Evolutionary conservation across 352 stramenopile species (phyloP), one percentile per base, ranked within the genome.

Genomic region (Nothophytophthora sp.): DNA sequence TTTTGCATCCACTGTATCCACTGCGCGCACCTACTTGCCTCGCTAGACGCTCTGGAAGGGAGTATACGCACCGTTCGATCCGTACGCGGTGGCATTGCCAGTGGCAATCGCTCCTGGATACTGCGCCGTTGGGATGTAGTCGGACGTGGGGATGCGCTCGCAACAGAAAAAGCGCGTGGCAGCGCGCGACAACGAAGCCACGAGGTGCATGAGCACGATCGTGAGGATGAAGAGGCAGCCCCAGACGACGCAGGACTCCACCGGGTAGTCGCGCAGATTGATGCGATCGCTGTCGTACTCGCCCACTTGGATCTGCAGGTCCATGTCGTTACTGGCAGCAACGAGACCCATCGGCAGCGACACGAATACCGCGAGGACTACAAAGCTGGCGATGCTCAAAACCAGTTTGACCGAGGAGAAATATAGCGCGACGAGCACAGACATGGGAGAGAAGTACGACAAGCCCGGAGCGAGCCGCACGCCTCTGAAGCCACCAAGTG

Each of bases 101-200:
- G 42, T 50, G 22, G 25, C 24, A 25, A 52, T 25, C 20, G 32
- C 30, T 9, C 36, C 40, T 4, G 58, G 30, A 36, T 76, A 80
- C 25, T 77, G 63, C 20, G 52, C 51, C 9, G 51, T 59, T 34
- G 73, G 63, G 23, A 82, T 63, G 59, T 78, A 74, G 41, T 67
- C 67, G 23, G 80, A 74, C 19, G 66, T 70, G n/a, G 63, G 67
- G 58, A 88, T 74, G 43, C 63, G 67, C 44, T 89, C 78, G 40
- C 70, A 81, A 57, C 75, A 89, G 52, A 89, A 84, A 59, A 89
- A 86, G 13, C 63, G 58, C 22, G 78, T 87, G 36, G 72, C 67
- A 9, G 59, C 65, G 9, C 65, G 60, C 6, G 78, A 87, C 16
- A 73, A 15, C 40, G 50, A 62, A 9, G 70, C 74, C 42, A 85